A percentile compares a stretch with the other conserved stretches of the same genome.
phyloP scores from a whole-genome alignment of 2,329 filamentous ascomycete species.

The Eutypa lata region DNA sequence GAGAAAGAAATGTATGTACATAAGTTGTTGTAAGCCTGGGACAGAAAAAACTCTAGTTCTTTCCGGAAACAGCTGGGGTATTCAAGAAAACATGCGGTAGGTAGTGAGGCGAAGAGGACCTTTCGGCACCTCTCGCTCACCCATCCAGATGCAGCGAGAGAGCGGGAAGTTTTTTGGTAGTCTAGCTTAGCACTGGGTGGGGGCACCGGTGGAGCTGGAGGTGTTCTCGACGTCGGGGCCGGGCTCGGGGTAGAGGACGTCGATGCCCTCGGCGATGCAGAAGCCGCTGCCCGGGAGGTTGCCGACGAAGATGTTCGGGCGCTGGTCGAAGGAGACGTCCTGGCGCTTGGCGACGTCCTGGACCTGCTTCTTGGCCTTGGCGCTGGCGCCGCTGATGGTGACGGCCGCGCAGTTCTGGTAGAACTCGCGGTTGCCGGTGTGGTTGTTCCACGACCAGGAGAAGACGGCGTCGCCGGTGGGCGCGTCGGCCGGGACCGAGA shows the following conservation, averaged over 20 bases:
- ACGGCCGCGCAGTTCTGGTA: constrained; percentile 84
- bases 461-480: constrained; percentile 60
- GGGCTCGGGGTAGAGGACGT: constrained; percentile 64
- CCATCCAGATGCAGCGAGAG: no score
- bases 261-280: constrained; percentile 58
- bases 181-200: constrained; percentile 25
- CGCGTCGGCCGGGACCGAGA: constrained; percentile 63
- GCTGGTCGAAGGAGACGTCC: constrained; percentile 44
- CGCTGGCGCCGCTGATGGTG: constrained; percentile 48
- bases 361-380: constrained; percentile 18
- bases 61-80: no score
- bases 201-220: constrained; percentile 33
- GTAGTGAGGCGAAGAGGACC: no score
- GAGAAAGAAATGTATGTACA: background rate
- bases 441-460: constrained; percentile 77
- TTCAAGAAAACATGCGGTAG: no score
- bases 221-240: constrained; percentile 51
- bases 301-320: constrained; percentile 69
- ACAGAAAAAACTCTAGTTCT: no score
- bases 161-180: no score
- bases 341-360: constrained; percentile 26
- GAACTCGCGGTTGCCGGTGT: constrained; percentile 75
- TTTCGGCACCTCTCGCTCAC: no score
- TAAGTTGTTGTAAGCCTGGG: background rate
- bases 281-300: constrained; percentile 54